Evolutionary conservation across 306 rosid genomes (phyloP).

Genomic region (Prunus armeniaca): DNA sequence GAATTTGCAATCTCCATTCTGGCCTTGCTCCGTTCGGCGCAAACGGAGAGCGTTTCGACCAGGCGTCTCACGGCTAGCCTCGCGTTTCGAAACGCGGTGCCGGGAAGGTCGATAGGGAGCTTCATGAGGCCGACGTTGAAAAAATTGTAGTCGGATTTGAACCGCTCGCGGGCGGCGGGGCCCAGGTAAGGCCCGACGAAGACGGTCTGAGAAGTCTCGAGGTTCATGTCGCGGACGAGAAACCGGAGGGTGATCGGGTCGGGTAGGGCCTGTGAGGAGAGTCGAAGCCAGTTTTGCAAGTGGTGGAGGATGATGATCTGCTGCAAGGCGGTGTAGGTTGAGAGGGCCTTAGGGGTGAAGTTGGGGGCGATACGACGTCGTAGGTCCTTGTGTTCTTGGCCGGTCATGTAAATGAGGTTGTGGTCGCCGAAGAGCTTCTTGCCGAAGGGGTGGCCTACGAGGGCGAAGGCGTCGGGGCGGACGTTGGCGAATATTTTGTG

Average conservation of each 20-base stretch:
- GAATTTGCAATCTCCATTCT: conserved; percentile 37
- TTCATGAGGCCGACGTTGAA: conserved; percentile 87
- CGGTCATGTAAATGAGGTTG: conserved; percentile 82
- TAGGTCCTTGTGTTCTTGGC: conserved; percentile 75
- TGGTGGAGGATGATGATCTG: conserved; percentile 71
- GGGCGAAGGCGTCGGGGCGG: conserved; percentile 61
- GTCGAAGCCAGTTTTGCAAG: conserved; percentile 47
- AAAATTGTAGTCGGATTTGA: conserved; percentile 57
- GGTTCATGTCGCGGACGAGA: conserved; percentile 72
- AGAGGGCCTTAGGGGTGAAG: conserved; percentile 73
- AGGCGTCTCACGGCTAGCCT: conserved; percentile 72
- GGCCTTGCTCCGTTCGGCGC: conserved; percentile 46
- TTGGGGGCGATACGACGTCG: conserved; percentile 88
- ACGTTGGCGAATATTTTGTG: conserved; percentile 84
- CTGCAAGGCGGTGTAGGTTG: conserved; percentile 70
- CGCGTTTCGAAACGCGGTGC: conserved; percentile 73
- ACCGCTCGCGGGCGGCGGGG: conserved; percentile 41
- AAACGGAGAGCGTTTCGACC: conserved; percentile 32
- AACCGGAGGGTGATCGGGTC: conserved; percentile 45
- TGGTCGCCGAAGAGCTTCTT: conserved; percentile 89
- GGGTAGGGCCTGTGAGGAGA: conserved; percentile 1
- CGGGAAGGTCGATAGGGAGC: conserved; percentile 77
- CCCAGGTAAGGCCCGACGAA: conserved; percentile 80
- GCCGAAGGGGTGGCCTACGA: conserved; percentile 89
- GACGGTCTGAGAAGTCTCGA: conserved; percentile 77